These are phyloP conservation scores for Crucihimalaya himalaica DNA, from an alignment of 345 rosid species.

Conservation along the genomic window DNA sequence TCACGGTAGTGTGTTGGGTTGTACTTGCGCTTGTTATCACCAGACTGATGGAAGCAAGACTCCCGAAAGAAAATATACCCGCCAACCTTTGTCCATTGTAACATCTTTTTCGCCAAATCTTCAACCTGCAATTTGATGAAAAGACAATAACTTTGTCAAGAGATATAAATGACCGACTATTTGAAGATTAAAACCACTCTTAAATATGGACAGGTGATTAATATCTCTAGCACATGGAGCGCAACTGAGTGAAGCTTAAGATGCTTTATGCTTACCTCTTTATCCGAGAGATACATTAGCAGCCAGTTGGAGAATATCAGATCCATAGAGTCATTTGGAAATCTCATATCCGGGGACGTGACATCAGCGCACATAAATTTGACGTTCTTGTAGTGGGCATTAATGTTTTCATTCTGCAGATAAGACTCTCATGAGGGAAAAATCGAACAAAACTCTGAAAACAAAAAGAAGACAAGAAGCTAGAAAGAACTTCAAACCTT, in stretches of 20 bases:
- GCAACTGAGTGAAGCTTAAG: neutral
- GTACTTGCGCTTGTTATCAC: constrained; percentile 74
- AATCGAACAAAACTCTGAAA: neutral
- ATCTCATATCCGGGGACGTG: constrained; percentile 66
- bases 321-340: constrained; percentile 72
- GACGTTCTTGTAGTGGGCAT: constrained; percentile 77
- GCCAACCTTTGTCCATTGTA: constrained; percentile 86
- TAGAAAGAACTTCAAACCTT: constrained; percentile 52
- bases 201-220: neutral
- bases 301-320: constrained; percentile 94
- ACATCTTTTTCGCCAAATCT: constrained; percentile 73
- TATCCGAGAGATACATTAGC: constrained; percentile 93
- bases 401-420: constrained; percentile 70
- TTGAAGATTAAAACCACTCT: neutral
- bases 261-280: constrained; percentile 56
- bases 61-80: constrained; percentile 93
- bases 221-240: neutral
- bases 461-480: neutral
- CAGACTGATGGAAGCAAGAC: constrained; percentile 96
- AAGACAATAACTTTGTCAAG: neutral
- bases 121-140: constrained; percentile 54
- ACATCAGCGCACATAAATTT: constrained; percentile 88
- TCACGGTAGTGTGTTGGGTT: constrained; percentile 98
- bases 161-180: neutral
- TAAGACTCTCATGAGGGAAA: constrained; percentile 24